Percentiles rank a stretch among this genome's conserved stretches.
Conservation (phyloP, 441 rosid genomes). For the Erysimum pusillum region DNA sequence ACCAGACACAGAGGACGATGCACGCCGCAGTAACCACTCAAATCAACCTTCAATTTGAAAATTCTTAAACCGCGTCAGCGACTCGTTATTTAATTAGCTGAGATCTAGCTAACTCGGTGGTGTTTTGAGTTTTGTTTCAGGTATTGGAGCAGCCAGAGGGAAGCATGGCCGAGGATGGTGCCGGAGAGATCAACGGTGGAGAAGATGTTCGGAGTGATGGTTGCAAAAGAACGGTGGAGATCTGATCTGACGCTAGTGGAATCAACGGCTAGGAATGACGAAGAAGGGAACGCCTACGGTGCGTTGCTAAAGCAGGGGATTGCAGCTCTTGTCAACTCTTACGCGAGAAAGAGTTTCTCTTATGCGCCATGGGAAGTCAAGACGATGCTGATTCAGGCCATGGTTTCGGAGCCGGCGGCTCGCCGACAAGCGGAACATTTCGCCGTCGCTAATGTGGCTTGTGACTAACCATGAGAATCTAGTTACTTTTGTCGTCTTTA, state of each 20-base stretch:
- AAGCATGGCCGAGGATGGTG: conserved; percentile 91
- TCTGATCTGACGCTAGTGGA: conserved; percentile 73
- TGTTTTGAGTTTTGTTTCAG: conserved; percentile 42
- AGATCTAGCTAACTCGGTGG: conserved; percentile 20
- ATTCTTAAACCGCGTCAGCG: too few relatives aligned
- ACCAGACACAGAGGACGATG: conserved; percentile 78
- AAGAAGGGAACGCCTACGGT: conserved; percentile 59
- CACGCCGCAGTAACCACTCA: conserved; percentile 72
- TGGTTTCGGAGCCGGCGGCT: conserved; percentile 74
- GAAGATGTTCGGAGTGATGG: conserved; percentile 76
- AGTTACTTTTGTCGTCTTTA: conserved; percentile 25
- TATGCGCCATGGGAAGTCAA: conserved; percentile 87
- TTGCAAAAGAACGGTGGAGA: conserved; percentile 73
- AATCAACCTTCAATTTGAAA: neutral
- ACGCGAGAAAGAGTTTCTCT: conserved; percentile 63
- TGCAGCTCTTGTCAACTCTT: conserved; percentile 89
- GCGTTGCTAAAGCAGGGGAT: conserved; percentile 71
- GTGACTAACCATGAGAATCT: conserved; percentile 44
- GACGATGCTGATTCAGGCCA: conserved; percentile 69
- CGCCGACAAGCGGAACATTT: conserved; percentile 61
- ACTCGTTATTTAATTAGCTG: neutral
- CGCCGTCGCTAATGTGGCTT: conserved; percentile 68
- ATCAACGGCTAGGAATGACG: conserved; percentile 67
- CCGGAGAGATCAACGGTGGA: conserved; percentile 80
- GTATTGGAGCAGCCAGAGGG: conserved; percentile 84